A percentile compares a stretch with the other conserved stretches of the same genome.
Evolutionary conservation across 2,329 filamentous ascomycete genomes (phyloP).

Genomic region (Phaeomoniella chlamydospora): DNA sequence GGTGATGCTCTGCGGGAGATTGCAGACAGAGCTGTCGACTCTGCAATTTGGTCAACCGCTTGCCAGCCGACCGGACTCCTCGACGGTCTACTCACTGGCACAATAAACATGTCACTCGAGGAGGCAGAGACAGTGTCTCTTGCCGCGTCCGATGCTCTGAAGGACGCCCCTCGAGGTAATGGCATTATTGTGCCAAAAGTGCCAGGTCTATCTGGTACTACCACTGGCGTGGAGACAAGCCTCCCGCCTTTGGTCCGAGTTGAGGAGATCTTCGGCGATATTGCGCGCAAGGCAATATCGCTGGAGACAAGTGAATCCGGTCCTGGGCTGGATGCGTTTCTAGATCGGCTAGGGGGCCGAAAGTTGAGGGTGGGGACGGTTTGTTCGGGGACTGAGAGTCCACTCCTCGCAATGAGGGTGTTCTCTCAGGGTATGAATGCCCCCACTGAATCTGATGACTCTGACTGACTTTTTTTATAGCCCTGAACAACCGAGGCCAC

Average conservation of each 20-base stretch:
- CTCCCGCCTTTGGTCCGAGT: conserved; percentile 33
- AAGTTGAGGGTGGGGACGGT: conserved; percentile 50
- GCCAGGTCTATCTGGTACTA: too few species aligned
- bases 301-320: conserved; percentile 18
- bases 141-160: too few species aligned
- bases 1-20: too few species aligned
- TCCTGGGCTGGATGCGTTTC: conserved; percentile 20
- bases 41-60: conserved; percentile 1
- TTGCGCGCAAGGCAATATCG: conserved; percentile 16
- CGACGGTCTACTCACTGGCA: background rate
- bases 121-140: too few species aligned
- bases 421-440: conserved; percentile 30
- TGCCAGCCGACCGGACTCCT: conserved; percentile 3
- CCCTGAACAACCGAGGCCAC: conserved; percentile 17
- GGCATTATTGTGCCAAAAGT: too few species aligned
- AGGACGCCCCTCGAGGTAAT: too few species aligned
- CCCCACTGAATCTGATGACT: conserved; percentile 1
- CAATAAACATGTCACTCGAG: too few species aligned
- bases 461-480: too few species aligned
- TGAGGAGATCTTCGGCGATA: conserved; percentile 33
- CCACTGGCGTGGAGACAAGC: too few species aligned
- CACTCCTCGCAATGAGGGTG: conserved; percentile 50
- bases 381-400: conserved; percentile 67
- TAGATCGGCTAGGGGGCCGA: conserved; percentile 12
- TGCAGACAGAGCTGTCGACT: too few species aligned